Conservation (phyloP, 2,329 filamentous ascomycete genomes). For the Penicillium sp. region DNA sequence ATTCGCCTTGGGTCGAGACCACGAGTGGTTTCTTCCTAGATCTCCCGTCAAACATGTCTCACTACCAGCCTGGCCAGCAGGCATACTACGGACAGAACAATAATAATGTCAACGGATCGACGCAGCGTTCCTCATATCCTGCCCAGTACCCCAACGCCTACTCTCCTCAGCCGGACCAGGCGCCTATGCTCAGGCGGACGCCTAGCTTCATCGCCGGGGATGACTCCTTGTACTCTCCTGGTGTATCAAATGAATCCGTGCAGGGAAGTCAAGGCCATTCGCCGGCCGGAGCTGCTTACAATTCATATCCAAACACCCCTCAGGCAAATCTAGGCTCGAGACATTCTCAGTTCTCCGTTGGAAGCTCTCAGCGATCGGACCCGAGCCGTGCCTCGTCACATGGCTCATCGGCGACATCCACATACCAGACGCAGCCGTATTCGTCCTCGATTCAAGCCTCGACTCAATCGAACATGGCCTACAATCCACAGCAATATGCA, state of each 20-base stretch:
- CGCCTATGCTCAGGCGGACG: slow-evolving; percentile 49
- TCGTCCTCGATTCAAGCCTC: slow-evolving; percentile 31
- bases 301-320: slow-evolving; percentile 20
- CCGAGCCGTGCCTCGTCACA: slow-evolving; percentile 41
- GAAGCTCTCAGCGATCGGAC: slow-evolving; percentile 32
- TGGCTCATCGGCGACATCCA: slow-evolving; percentile 35
- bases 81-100: slow-evolving; percentile 40
- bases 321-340: slow-evolving; percentile 32
- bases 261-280: slow-evolving; percentile 4
- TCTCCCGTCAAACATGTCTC: slow-evolving; percentile 40
- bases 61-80: slow-evolving; percentile 52
- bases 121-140: slow-evolving; percentile 23
- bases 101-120: slow-evolving; percentile 19
- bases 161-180: slow-evolving; percentile 35
- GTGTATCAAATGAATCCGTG: neutral
- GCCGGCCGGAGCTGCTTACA: slow-evolving; percentile 20
- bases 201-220: slow-evolving; percentile 75
- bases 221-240: slow-evolving; percentile 46
- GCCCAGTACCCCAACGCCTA: slow-evolving; percentile 38
- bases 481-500: slow-evolving; percentile 62
- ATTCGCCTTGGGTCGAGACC: neutral
- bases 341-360: slow-evolving; percentile 33
- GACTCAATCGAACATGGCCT: slow-evolving; percentile 46
- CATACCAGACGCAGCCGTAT: slow-evolving; percentile 50
- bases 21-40: neutral